Base-by-base conservation (phyloP, 192 early-diverging fungal genomes). In the Nowakowskiella sp. region DNA sequence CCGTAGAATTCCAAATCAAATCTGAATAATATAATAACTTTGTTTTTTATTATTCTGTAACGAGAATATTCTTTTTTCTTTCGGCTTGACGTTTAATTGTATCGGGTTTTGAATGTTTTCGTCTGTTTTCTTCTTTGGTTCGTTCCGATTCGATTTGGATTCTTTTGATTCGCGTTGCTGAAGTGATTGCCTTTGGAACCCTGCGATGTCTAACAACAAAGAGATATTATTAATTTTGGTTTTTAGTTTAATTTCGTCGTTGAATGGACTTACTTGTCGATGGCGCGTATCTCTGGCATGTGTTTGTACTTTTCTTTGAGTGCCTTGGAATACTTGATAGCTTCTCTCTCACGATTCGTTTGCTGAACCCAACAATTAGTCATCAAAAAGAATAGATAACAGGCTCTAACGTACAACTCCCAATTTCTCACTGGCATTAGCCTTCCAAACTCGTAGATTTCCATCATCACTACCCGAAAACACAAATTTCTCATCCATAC, bases 361-460 rank as follows among this genome's bases (percentile, higher is more conserved):
- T 63, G 53, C 76, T 78, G 43, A 26, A 0, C 21, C 30, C 13
- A 33, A 28, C 2, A 53, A 2, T 34, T n/a, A 26, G 19, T 9
- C 23, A 60, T 13, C 55, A 31, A n/a, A 44, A 34, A 24, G 29
- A 1, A 7, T 10, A 56, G 51, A 9, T 47, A 21, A 23, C 6
- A 60, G 6, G 44, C 27, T 21, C 23, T 6, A 29, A 46, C 53
- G 53, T 62, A 81, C 76, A 26, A 74, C 65, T 24, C 87, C 87
- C 47, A 88, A 55, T 63, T 89, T 91, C 60, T 94, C 89, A 0
- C 83, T 84, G n/a, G 92, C 92, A 9, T 81, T 69, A 1, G 91
- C 91, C 64, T 94, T 97, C 96, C 96, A 99, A 47, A 99, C 58
- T 34, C 96, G 84, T 61, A 99, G 73, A 64, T 91, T 99, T 53